phyloP scores from a whole-genome alignment of 768 basidiomycete species.

The Serpula lacrymans region DNA sequence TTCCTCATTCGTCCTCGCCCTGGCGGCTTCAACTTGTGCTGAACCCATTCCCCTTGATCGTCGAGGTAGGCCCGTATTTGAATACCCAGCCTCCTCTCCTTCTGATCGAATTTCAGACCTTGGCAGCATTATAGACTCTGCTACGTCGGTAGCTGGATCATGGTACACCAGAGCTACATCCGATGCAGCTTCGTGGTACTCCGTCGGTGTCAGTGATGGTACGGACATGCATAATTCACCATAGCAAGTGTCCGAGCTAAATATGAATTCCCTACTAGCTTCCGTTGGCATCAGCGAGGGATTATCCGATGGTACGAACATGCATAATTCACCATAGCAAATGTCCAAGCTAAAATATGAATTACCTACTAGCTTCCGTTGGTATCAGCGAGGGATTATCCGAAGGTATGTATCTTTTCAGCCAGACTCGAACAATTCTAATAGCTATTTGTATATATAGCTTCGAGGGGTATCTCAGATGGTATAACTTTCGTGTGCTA shows the following conservation, averaged over 20 bases:
- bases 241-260: too few relatives aligned
- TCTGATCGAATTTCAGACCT: conserved; percentile 23
- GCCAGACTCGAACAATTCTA: background rate
- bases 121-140: conserved; percentile 34
- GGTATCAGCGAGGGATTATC: conserved; percentile 15
- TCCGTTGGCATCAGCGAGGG: conserved; percentile 13
- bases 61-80: conserved; percentile 35
- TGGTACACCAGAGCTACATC: conserved; percentile 29
- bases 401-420: conserved; percentile 8
- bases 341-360: too few relatives aligned
- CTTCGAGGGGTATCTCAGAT: too few relatives aligned
- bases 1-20: conserved; percentile 33
- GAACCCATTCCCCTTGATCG: conserved; percentile 36
- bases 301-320: conserved; percentile 14
- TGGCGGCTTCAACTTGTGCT: conserved; percentile 33
- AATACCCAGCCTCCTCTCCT: background rate
- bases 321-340: too few relatives aligned
- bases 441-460: conserved; percentile 3
- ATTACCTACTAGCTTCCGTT: too few relatives aligned
- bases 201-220: too few relatives aligned
- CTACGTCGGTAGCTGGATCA: conserved; percentile 34
- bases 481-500: too few relatives aligned
- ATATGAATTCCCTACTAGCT: too few relatives aligned
- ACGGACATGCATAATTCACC: too few relatives aligned
- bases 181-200: too few relatives aligned